Evolutionary conservation across 345 rosid species (phyloP).

Genomic region (Camelina sativa): DNA sequence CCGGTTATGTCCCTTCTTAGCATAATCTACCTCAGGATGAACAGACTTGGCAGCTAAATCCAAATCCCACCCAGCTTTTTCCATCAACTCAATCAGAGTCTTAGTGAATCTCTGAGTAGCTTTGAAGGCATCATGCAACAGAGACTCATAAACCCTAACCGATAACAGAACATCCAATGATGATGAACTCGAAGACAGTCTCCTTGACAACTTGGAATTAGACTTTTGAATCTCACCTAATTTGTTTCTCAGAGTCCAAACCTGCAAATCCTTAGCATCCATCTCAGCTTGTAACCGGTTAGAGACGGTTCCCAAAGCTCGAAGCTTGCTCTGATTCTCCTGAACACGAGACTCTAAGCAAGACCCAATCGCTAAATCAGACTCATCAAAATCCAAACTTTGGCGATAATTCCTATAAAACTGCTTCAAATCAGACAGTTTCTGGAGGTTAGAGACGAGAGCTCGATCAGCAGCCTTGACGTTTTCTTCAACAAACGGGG

Average conservation of each 20-base stretch:
- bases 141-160: conserved; percentile 65
- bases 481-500: conserved; percentile 68
- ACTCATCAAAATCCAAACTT: conserved; percentile 53
- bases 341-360: conserved; percentile 86
- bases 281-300: conserved; percentile 82
- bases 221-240: conserved; percentile 63
- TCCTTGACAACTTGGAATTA: conserved; percentile 61
- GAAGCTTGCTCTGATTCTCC: conserved; percentile 94
- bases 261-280: conserved; percentile 69
- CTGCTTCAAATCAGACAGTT: conserved; percentile 70
- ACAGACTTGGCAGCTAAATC: conserved; percentile 73
- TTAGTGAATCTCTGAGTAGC: conserved; percentile 67
- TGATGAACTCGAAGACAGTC: conserved; percentile 53
- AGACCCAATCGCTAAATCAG: conserved; percentile 64
- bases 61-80: conserved; percentile 90
- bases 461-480: conserved; percentile 77
- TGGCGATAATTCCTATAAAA: conserved; percentile 54
- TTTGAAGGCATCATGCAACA: conserved; percentile 67
- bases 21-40: conserved; percentile 61
- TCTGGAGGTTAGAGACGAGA: conserved; percentile 69
- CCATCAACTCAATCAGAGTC: conserved; percentile 80
- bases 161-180: conserved; percentile 61
- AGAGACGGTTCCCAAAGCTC: conserved; percentile 70
- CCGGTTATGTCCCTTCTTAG: conserved; percentile 58
- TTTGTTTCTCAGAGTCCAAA: conserved; percentile 59